Percentiles rank a stretch among this genome's conserved stretches.
phyloP scores from a whole-genome alignment of 257 asterid genomes.

The Mitragyna speciosa region DNA sequence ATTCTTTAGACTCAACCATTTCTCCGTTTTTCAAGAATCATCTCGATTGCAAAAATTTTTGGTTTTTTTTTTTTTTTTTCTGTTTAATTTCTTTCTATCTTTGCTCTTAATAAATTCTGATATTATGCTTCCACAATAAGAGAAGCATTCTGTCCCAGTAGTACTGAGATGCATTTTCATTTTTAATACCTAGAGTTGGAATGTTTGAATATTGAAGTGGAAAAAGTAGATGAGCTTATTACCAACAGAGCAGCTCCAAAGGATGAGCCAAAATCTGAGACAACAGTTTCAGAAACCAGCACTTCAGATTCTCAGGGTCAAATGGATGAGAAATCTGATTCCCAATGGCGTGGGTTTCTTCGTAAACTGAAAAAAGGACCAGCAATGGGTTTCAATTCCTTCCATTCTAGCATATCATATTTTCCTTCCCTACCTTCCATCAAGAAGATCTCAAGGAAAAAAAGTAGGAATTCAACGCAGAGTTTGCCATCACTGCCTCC shows the following conservation, averaged over 20 bases:
- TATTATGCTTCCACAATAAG: neutral
- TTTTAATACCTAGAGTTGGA: constrained; percentile 45
- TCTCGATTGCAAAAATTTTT: neutral
- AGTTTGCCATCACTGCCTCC: constrained; percentile 62
- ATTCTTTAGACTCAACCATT: neutral
- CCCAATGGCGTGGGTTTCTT: constrained; percentile 85
- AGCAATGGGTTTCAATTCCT: constrained; percentile 44
- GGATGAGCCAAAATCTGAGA: constrained; percentile 33
- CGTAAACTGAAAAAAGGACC: constrained; percentile 79
- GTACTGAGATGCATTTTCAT: neutral
- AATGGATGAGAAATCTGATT: constrained; percentile 36
- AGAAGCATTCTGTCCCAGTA: neutral
- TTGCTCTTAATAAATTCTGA: neutral
- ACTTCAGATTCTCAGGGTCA: constrained; percentile 43
- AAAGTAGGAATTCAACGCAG: constrained; percentile 42
- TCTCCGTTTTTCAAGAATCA: neutral
- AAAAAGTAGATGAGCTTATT: constrained; percentile 30
- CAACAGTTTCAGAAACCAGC: constrained; percentile 35
- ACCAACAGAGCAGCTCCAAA: constrained; percentile 39
- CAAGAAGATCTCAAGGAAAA: constrained; percentile 67
- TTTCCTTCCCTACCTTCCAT: constrained; percentile 72
- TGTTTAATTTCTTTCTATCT: neutral
- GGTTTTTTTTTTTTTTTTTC: neutral
- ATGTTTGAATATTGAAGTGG: constrained; percentile 39
- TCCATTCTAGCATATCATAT: constrained; percentile 73